Percentiles rank a stretch among this genome's conserved stretches.
phyloP scores from a whole-genome alignment of 129 eudicot species.

The Helianthus tuberosus region DNA sequence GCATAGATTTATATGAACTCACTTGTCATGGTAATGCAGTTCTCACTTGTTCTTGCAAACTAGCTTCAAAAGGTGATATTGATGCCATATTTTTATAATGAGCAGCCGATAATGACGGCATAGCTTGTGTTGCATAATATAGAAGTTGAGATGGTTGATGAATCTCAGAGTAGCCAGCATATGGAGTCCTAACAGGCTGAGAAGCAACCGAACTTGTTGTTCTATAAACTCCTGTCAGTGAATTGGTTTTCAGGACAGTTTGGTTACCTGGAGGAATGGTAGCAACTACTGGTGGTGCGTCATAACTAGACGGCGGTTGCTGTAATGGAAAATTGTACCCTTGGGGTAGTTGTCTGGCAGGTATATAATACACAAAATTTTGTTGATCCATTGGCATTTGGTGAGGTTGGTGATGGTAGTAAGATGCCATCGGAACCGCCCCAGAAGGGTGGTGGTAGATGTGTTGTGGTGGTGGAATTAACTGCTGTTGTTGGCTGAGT shows the following conservation, averaged over 20 bases:
- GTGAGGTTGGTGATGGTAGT: slow-evolving; percentile 25
- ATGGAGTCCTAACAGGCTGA: slow-evolving; percentile 54
- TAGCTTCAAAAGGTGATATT: slow-evolving; percentile 47
- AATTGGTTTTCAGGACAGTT: slow-evolving; percentile 26
- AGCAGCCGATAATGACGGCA: slow-evolving; percentile 59
- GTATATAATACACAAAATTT: slow-evolving; percentile 60
- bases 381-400: slow-evolving; percentile 50
- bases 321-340: slow-evolving; percentile 58
- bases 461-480: slow-evolving; percentile 45
- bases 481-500: slow-evolving; percentile 70
- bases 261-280: slow-evolving; percentile 33
- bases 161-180: slow-evolving; percentile 60
- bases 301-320: slow-evolving; percentile 28
- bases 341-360: slow-evolving; percentile 52
- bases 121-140: slow-evolving; percentile 60
- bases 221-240: slow-evolving; percentile 51
- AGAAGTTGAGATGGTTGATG: slow-evolving; percentile 72
- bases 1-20: slow-evolving; percentile 52
- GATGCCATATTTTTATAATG: slow-evolving; percentile 71
- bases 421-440: slow-evolving; percentile 54
- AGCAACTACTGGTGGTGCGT: slow-evolving; percentile 31
- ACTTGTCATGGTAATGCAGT: slow-evolving; percentile 44
- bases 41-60: slow-evolving; percentile 53
- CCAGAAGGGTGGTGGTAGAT: slow-evolving; percentile 54
- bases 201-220: slow-evolving; percentile 47